Percentiles rank a stretch among this genome's conserved stretches.
phyloP scores from a whole-genome alignment of 2,329 filamentous ascomycete genomes.

The Lithohypha guttulata region DNA sequence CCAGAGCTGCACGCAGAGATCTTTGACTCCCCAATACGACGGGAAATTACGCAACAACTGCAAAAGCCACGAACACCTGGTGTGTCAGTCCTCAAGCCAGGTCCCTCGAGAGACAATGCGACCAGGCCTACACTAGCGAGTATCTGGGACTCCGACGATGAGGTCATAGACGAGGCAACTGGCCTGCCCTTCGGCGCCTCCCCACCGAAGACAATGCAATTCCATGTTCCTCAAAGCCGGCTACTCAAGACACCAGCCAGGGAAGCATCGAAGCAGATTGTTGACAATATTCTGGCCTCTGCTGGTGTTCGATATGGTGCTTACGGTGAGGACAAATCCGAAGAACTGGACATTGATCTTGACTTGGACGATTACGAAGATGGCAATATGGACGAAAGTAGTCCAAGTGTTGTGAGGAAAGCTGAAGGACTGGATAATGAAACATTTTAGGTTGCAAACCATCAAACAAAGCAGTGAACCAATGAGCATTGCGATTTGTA shows the following conservation, averaged over 20 bases:
- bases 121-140: conserved; percentile 37
- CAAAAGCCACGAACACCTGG: conserved; percentile 50
- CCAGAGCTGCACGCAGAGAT: conserved; percentile 77
- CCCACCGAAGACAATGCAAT: conserved; percentile 65
- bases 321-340: conserved; percentile 9
- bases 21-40: conserved; percentile 60
- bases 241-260: conserved; percentile 41
- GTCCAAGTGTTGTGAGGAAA: conserved; percentile 36
- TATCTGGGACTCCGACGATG: conserved; percentile 61
- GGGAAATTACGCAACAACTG: conserved; percentile 29
- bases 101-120: conserved; percentile 5
- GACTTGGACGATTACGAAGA: conserved; percentile 22
- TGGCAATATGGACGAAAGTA: conserved; percentile 29
- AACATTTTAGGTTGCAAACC: conserved; percentile 34
- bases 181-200: conserved; percentile 60
- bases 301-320: conserved; percentile 29
- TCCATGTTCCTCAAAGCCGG: conserved; percentile 40
- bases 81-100: conserved; percentile 72
- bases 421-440: conserved; percentile 35
- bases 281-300: conserved; percentile 37
- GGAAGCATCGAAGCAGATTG: conserved; percentile 40
- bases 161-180: conserved; percentile 46
- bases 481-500: too few species aligned
- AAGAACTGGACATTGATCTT: conserved; percentile 8
- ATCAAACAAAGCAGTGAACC: too few species aligned